Evolutionary conservation across 768 basidiomycete genomes (phyloP), one percentile per base, ranked within the genome.

Genomic region (Paxillus involutus): DNA sequence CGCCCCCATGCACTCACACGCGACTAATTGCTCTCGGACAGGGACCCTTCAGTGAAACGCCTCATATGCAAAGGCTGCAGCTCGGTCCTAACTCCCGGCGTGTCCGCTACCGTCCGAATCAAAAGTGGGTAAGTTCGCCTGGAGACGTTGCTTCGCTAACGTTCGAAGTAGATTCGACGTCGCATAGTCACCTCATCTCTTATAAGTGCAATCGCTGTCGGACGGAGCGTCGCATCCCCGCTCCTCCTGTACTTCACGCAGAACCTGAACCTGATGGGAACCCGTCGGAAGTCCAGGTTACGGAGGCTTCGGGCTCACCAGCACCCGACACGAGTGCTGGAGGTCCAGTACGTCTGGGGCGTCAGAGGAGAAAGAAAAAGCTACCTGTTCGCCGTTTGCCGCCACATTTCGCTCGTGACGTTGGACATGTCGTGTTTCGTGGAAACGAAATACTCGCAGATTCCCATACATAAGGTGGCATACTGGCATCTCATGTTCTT

Each of bases 1-100:
- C 16, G 3, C 5, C 21, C 13, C 24, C n/a, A 4, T 43, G n/a
- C 37, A 35, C 17, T 44, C 17, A 46, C 14, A 36, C 53, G 1
- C 32, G 16, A 46, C 14, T 47, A 33, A 40, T 61, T 6, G 26
- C 8, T 16, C 46, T 7, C 32, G 30, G 2, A 42, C 58, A 93
- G 92, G 61, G 92, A 94, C 65, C 91, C 92, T 0, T 73, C 80
- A 1, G 78, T 94, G n/a, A 95, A 94, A 66, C 85, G 92, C 11
- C 82, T 85, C 2, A 61, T 93, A 7, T 95, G 92, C 71, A 83
- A 80, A 65, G 75, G 75, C 2, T 95, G 92, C 63, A 76, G 80
- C 52, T 66, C 75, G 0, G 76, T 86, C 8, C 74, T 94, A 4
- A 60, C 92, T 1, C 86, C 90, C 0, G 92, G 92, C 12, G 58